Conservation (phyloP, 148 eudicot species). For the Rhododendron henanense region DNA sequence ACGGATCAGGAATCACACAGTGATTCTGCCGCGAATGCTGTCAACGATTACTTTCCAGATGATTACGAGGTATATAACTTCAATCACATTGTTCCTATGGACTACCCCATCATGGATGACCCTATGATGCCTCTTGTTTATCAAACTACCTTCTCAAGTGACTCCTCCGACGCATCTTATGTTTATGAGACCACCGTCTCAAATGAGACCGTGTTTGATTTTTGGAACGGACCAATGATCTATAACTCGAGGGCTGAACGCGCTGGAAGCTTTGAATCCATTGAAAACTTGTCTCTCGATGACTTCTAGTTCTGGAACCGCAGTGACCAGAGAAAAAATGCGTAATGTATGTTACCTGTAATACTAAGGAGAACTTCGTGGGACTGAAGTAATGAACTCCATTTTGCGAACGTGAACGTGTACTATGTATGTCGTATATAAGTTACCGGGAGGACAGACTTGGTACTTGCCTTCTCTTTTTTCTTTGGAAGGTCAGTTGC, state of each 20-base stretch:
- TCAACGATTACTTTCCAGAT: constrained; percentile 15
- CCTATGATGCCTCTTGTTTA: neutral
- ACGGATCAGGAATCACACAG: constrained; percentile 25
- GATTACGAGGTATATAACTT: constrained; percentile 17
- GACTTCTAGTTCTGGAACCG: constrained; percentile 22
- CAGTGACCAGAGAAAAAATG: neutral
- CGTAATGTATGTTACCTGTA: neutral
- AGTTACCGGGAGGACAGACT: neutral
- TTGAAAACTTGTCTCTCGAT: constrained; percentile 44
- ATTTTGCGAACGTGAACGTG: neutral
- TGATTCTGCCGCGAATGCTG: constrained; percentile 19
- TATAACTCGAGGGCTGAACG: neutral
- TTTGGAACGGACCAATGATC: neutral
- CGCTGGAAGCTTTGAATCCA: neutral
- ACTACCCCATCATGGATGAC: constrained; percentile 26
- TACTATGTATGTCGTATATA: neutral
- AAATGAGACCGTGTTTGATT: neutral
- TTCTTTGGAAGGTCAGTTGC: neutral
- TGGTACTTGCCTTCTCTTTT: neutral
- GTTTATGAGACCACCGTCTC: neutral
- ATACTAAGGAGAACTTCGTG: neutral
- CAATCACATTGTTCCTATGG: constrained; percentile 14
- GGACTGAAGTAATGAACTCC: neutral
- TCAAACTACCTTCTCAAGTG: neutral
- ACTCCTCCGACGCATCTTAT: constrained; percentile 29